Base-by-base conservation (phyloP, 2,329 filamentous ascomycete species). In the Chrysoporthe cubensis region DNA sequence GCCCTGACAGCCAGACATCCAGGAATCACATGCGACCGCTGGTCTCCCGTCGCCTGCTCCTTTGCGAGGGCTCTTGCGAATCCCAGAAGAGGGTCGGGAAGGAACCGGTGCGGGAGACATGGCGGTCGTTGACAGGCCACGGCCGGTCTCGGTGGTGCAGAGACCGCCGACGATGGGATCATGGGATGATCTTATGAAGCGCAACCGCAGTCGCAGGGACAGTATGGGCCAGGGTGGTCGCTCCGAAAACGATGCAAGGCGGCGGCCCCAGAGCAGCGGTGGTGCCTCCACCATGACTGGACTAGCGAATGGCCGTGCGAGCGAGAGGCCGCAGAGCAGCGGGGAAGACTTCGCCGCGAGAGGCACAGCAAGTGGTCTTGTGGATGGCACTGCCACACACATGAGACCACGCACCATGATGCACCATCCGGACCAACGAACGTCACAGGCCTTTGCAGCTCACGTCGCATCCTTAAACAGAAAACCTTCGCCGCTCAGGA, bases 111-210 rank as follows among this genome's bases (percentile, higher is more conserved):
- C 56, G 18, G 21, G 37, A 26, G 42, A 62, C 2, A 70, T 70
- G 68, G 68, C 68, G 57, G 66, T 63, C n/a, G 66, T 62, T 11
- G 44, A 66, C 16, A 62, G 57, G 18, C 32, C 58, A 9, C 59
- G 68, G 62, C 59, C 66, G 42, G 43, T 34, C 3, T 43, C 62
- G 21, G 5, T 56, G 37, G 46, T 64, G 14, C 57, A 60, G 64
- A 61, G 64, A 9, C 63, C 59, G 9, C 66, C 62, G n/a, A 57
- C 59, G 42, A 62, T 63, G 18, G 68, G 66, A 26, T 70, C 68
- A 26, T 70, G 68, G 68, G 68, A 70, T 44, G 59, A 67, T 46
- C 63, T 70, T n/a, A 60, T 70, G 18, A 40, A 46, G 16, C 68
- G 68, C 40, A 65, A 60, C 50, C 60, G 59, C 68, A 65, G 63